Base-by-base conservation (phyloP, 2,329 filamentous ascomycete genomes). In the Laburnicola sp. region DNA sequence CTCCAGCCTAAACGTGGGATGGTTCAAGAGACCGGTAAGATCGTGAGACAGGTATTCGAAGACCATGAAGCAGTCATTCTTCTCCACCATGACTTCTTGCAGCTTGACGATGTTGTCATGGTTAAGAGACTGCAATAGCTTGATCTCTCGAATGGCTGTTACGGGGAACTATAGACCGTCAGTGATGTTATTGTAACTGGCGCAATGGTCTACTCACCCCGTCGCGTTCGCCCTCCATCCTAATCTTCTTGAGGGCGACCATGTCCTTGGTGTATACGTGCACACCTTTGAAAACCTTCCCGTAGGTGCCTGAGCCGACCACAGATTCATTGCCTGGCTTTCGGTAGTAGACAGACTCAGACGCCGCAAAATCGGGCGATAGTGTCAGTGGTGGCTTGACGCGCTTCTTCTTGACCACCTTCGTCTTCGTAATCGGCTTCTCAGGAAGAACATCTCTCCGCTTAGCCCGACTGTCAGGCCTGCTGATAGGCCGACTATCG, bases 21-120 rank as follows among this genome's bases (percentile, higher is more conserved):
- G 94, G 65, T 97, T 97, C 54, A 99, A 83, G 28, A 99, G 79
- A 10, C 94, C 94, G 2, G 94, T 99, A 54, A 99, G 78, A 71
- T 99, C 94, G 71, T 99, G 94, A 1, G 94, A 93, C 28, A 97
- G 81, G 69, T 99, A 99, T 72, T 99, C 94, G 59, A 99, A 99
- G 2, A 99, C 94, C 94, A 99, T 99, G 75, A 96, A 99, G 72
- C 94, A 99, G 74, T 97, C 92, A 62, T 97, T 97, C 69, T 88
- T 89, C 75, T 99, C 94, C 2, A 99, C 94, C 94, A 99, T 99
- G 59, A 95, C 90, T 75, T 96, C 91, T 59, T 89, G 85, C 16
- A 96, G 77, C 35, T 86, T 85, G 50, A 96, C 90, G 44, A 96
- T 86, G 64, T 95, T 96, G 52, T 80, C 76, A 64, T 96, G 90